Conservation (phyloP, 345 rosid genomes). For the Eucalyptus cloeziana region DNA sequence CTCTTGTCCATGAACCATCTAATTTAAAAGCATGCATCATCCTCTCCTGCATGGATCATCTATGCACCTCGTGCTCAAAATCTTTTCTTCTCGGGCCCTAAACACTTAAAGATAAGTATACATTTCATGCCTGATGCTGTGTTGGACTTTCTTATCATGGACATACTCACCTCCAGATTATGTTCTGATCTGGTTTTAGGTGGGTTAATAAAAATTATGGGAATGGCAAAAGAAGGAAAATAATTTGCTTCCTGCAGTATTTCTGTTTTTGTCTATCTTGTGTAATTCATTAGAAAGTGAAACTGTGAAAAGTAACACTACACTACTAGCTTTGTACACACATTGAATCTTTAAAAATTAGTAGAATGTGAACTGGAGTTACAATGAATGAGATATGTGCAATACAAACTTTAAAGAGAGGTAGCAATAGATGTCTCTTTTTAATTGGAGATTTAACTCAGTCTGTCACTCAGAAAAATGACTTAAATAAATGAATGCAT, state of each 20-base stretch:
- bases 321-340: neutral
- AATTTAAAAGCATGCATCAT: neutral
- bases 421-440: neutral
- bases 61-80: neutral
- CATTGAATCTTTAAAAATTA: neutral
- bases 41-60: neutral
- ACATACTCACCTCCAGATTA: neutral
- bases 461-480: neutral
- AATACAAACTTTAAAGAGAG: neutral
- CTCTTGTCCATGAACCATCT: neutral
- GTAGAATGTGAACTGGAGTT: neutral
- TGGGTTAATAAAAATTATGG: neutral
- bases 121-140: neutral
- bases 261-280: neutral
- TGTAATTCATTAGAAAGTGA: neutral
- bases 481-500: neutral
- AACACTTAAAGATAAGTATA: neutral
- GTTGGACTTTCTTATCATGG: neutral
- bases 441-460: neutral
- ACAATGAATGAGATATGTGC: neutral
- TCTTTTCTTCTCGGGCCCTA: neutral
- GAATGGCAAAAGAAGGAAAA: neutral
- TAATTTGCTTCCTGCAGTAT: neutral
- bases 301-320: neutral
- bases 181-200: neutral